phyloP scores from a whole-genome alignment of 148 eudicot species.

The Persicaria maculosa region DNA sequence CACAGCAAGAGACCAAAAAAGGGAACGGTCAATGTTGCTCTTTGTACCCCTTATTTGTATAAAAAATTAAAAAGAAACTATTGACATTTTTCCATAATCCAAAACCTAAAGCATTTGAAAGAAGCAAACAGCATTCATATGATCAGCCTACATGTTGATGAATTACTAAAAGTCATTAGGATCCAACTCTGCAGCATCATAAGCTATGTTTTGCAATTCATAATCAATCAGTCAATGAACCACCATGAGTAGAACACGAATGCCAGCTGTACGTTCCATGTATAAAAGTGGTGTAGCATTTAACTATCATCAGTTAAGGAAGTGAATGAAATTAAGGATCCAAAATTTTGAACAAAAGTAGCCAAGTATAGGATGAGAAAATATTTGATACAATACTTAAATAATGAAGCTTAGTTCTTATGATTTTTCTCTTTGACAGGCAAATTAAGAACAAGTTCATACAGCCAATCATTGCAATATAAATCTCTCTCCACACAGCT shows the following conservation, averaged over 20 bases:
- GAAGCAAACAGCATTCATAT: background rate
- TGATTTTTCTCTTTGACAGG: background rate
- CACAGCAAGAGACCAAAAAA: too few relatives aligned
- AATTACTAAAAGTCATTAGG: background rate
- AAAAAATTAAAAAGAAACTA: background rate
- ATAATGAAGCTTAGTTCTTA: background rate
- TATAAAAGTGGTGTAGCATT: background rate
- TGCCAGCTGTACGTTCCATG: background rate
- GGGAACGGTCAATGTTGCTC: background rate
- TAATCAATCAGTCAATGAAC: too few relatives aligned
- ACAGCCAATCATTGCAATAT: background rate
- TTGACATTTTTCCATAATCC: background rate
- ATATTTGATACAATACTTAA: background rate
- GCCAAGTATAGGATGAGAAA: too few relatives aligned
- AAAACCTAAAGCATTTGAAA: background rate
- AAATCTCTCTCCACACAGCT: background rate
- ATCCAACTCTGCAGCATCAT: background rate
- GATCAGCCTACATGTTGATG: background rate
- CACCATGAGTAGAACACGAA: background rate
- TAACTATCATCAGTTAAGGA: too few relatives aligned
- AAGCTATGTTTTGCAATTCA: background rate
- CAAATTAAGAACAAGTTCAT: background rate
- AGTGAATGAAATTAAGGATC: too few relatives aligned
- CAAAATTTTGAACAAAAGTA: too few relatives aligned
- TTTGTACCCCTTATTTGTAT: background rate